These are phyloP conservation scores for Cadophora malorum DNA, from an alignment of 2,329 filamentous ascomycete species.

Conservation along the genomic window DNA sequence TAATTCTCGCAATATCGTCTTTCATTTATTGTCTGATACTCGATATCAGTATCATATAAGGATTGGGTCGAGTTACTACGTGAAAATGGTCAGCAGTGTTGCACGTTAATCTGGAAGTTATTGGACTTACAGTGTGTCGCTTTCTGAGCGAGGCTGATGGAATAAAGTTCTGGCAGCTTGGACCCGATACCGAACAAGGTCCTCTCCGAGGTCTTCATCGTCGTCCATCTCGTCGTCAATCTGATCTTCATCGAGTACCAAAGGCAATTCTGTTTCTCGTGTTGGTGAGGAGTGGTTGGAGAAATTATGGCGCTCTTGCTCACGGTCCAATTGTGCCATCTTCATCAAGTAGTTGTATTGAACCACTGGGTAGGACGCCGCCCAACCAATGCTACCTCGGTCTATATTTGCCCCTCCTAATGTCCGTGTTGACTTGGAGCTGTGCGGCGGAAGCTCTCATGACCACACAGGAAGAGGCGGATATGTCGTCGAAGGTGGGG, in stretches of 20 bases:
- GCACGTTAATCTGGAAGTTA: neutral
- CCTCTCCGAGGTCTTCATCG: slow-evolving; percentile 27
- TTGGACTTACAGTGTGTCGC: slow-evolving; percentile 36
- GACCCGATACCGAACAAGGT: slow-evolving; percentile 15
- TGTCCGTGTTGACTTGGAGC: slow-evolving; percentile 16
- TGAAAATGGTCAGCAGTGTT: neutral
- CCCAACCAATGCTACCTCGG: slow-evolving; percentile 12
- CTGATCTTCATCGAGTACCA: slow-evolving; percentile 26
- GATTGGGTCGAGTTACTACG: slow-evolving; percentile 44
- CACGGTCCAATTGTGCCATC: slow-evolving; percentile 22
- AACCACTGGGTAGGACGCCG: neutral
- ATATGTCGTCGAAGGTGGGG: neutral
- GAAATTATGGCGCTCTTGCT: slow-evolving; percentile 5
- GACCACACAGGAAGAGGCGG: neutral
- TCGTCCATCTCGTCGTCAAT: slow-evolving; percentile 17
- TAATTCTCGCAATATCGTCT: slow-evolving; percentile 57
- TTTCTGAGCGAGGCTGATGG: slow-evolving; percentile 32
- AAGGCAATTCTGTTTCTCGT: slow-evolving; percentile 19
- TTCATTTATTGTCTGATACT: slow-evolving; percentile 54
- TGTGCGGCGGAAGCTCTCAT: slow-evolving; percentile 12
- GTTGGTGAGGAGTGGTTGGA: slow-evolving; percentile 19
- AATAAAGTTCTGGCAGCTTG: slow-evolving; percentile 31
- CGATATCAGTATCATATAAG: slow-evolving; percentile 42
- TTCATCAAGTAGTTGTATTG: neutral
- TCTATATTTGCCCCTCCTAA: slow-evolving; percentile 14